Base-by-base conservation (phyloP, 495 filamentous ascomycete species). In the Margaritispora aquatica region DNA sequence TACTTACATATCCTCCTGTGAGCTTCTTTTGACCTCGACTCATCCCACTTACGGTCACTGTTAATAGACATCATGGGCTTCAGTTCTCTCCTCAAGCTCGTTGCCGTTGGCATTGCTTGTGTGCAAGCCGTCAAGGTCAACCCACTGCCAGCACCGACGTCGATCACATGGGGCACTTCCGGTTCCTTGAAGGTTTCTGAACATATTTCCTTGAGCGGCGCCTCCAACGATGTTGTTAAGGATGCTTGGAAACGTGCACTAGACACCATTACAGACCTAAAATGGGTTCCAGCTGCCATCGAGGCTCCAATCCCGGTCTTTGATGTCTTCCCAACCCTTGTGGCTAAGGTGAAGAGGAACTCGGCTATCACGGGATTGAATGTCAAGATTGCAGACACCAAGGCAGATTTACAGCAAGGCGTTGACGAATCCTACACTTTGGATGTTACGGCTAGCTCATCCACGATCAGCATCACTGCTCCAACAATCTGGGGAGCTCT, bases 371-470 rank as follows among this genome's bases (percentile, higher is more conserved):
- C 61, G 1, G 59, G 71, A 11, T 68, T 71, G 11, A 73, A 75
- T 17, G 69, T 83, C 10, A 59, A 69, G n/a, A 66, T 83, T 11
- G 55, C 66, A 2, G 69, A 82, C 52, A 58, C 53, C 17, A 48
- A 72, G 22, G 78, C 75, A 0, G 71, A 75, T 52, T 68, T 81
- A 15, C 75, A 79, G 52, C 76, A 80, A 62, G 80, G 76, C 0
- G 80, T 82, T 20, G 77, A 84, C 63, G 81, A 84, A 65, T 81
- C 79, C 0, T 84, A 84, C 64, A 79, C 76, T n/a, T 61, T 84
- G 20, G 70, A 75, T 19, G 73, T 82, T 34, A 59, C 65, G 11
- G 63, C 68, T 11, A 61, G 57, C 20, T 70, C 73, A 1, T 63
- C 60, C 51, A 68, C 52, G 27, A 70, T 81, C 58, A 65, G 65